These are phyloP conservation scores for Aotearoamyces nothofagi DNA, from an alignment of 2,329 filamentous ascomycete genomes.

Conservation along the genomic window DNA sequence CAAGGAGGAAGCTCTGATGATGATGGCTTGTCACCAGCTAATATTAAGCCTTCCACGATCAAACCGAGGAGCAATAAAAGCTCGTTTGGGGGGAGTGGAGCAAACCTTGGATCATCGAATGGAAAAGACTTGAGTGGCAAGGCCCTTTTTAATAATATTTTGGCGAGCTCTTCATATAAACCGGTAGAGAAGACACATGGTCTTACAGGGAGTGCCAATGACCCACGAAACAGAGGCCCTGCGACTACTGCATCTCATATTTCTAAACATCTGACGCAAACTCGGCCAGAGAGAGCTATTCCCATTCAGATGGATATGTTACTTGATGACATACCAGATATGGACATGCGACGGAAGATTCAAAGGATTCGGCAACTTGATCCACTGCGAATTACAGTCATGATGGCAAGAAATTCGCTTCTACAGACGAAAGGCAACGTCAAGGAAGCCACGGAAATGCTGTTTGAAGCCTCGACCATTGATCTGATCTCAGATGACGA, in stretches of 20 bases:
- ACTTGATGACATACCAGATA: conserved; percentile 35
- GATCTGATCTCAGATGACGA: conserved; percentile 20
- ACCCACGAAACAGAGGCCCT: too few species aligned
- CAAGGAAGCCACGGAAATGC: conserved; percentile 33
- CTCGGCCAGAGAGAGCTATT: conserved; percentile 27
- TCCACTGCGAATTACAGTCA: conserved; percentile 26
- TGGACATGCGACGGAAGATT: conserved; percentile 31
- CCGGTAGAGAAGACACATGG: too few species aligned
- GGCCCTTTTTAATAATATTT: too few species aligned
- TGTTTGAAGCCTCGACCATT: conserved; percentile 26
- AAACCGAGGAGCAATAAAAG: too few species aligned
- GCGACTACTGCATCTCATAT: too few species aligned
- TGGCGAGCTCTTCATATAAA: too few species aligned
- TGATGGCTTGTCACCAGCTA: conserved; percentile 30
- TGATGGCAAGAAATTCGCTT: conserved; percentile 33
- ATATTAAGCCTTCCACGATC: conserved; percentile 46
- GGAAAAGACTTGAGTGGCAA: too few species aligned
- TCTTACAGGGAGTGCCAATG: too few species aligned
- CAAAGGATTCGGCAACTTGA: conserved; percentile 32
- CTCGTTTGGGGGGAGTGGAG: too few species aligned
- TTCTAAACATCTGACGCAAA: conserved; percentile 20
- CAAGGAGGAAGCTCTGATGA: conserved; percentile 51
- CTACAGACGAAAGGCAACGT: conserved; percentile 32
- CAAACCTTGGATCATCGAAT: too few species aligned
- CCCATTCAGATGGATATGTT: conserved; percentile 28